Percentiles rank a stretch among this genome's conserved stretches.
Conservation (phyloP, 441 rosid species). For the Geranium incanum region DNA sequence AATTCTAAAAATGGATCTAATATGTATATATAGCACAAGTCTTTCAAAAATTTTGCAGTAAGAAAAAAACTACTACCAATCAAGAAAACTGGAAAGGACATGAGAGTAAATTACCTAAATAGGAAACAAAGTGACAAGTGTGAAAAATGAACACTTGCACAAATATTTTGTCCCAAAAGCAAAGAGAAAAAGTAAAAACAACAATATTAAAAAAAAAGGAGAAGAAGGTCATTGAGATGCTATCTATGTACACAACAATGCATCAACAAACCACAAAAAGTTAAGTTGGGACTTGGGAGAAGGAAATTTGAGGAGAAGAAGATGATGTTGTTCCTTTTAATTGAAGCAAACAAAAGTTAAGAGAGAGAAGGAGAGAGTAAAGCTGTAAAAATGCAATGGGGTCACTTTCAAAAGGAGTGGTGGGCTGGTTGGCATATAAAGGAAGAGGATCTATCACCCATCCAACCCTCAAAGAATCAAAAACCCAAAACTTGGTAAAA, state of each 20-base stretch:
- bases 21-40: too few relatives aligned
- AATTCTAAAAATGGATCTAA: too few relatives aligned
- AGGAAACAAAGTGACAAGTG: neutral
- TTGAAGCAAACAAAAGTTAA: constrained; percentile 30
- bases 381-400: constrained; percentile 18
- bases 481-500: neutral
- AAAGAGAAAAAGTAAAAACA: neutral
- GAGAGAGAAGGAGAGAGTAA: constrained; percentile 5
- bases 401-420: constrained; percentile 41
- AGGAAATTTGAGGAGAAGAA: constrained; percentile 15
- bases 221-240: constrained; percentile 24
- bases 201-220: neutral
- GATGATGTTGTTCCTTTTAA: constrained; percentile 34
- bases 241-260: constrained; percentile 19
- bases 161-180: neutral
- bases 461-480: constrained; percentile 18
- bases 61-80: neutral
- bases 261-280: constrained; percentile 27
- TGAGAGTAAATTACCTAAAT: neutral
- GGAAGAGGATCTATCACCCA: constrained; percentile 20
- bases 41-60: too few relatives aligned
- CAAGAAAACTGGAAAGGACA: neutral
- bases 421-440: constrained; percentile 22
- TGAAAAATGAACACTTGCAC: neutral
- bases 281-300: constrained; percentile 12